phyloP scores from a whole-genome alignment of 345 rosid genomes.

The Corchorus olitorius region DNA sequence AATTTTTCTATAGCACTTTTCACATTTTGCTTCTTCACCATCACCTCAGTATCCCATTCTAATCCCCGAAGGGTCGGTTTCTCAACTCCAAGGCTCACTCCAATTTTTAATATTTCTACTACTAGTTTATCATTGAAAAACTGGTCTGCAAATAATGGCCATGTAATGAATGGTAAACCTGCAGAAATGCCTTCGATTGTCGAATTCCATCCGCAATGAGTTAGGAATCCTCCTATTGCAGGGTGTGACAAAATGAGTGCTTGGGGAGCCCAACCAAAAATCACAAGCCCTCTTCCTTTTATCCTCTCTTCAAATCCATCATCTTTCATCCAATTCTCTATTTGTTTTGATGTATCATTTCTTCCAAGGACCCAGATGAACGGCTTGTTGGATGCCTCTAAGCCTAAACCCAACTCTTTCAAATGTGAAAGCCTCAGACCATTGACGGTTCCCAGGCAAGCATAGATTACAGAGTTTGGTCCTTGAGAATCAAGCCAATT shows the following conservation, averaged over 20 bases:
- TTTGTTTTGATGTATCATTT: slow-evolving; percentile 18
- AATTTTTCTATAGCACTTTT: slow-evolving; percentile 29
- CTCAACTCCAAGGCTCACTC: slow-evolving; percentile 45
- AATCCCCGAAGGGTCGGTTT: slow-evolving; percentile 22
- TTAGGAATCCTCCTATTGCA: slow-evolving; percentile 51
- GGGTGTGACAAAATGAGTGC: slow-evolving; percentile 49
- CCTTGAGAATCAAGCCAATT: slow-evolving; percentile 49
- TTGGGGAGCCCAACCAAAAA: slow-evolving; percentile 65
- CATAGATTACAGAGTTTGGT: too few species aligned
- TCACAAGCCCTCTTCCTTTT: slow-evolving; percentile 46
- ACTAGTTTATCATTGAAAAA: slow-evolving; percentile 38
- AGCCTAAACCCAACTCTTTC: slow-evolving; percentile 50
- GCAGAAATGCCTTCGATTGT: slow-evolving; percentile 45
- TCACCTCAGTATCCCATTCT: slow-evolving; percentile 34
- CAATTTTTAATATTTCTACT: slow-evolving; percentile 40
- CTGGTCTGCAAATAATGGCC: slow-evolving; percentile 44
- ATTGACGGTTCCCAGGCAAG: too few species aligned
- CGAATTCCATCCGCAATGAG: slow-evolving; percentile 72
- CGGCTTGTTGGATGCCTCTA: slow-evolving; percentile 48
- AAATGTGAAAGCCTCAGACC: slow-evolving; percentile 35
- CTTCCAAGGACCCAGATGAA: slow-evolving; percentile 56
- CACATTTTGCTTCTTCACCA: slow-evolving; percentile 28
- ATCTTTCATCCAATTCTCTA: slow-evolving; percentile 42
- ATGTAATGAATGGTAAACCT: slow-evolving; percentile 42
- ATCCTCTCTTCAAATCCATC: slow-evolving; percentile 41